Percentiles rank a stretch among this genome's conserved stretches.
phyloP scores from a whole-genome alignment of 345 rosid genomes.

The Aegle marmelos region DNA sequence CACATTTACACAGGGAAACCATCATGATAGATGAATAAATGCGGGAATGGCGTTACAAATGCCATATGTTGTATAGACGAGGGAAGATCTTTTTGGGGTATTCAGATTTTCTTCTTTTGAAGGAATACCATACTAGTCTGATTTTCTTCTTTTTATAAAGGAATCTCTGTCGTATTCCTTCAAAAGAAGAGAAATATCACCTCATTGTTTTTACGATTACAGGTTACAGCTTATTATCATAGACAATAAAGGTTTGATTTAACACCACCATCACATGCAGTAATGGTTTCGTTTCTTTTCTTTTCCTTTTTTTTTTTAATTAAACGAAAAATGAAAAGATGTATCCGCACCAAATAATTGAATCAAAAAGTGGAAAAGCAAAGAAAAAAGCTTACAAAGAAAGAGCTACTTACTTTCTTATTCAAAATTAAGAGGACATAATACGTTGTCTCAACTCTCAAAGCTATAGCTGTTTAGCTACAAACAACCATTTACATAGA shows the following conservation, averaged over 20 bases:
- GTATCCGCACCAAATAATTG: neutral
- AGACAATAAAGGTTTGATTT: neutral
- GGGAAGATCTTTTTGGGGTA: neutral
- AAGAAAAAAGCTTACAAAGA: neutral
- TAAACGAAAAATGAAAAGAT: neutral
- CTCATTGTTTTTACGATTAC: neutral
- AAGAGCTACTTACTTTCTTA: neutral
- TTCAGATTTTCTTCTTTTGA: neutral
- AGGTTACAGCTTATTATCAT: neutral
- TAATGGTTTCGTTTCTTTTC: neutral
- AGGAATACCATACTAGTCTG: neutral
- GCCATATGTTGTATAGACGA: no score
- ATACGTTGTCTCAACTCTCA: neutral
- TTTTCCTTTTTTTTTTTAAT: no score
- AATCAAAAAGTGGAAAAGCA: neutral
- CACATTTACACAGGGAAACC: no score
- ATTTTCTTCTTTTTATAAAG: neutral
- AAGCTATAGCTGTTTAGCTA: neutral
- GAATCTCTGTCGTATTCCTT: neutral
- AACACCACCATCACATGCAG: neutral
- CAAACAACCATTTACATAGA: neutral
- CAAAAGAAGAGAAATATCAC: neutral
- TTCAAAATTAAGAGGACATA: neutral
- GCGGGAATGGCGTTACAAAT: neutral
- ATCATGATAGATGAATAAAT: neutral